Percentiles rank a stretch among this genome's conserved stretches.
Evolutionary conservation across 2,329 filamentous ascomycete genomes (phyloP).

Genomic region (Dendryphion nanum): DNA sequence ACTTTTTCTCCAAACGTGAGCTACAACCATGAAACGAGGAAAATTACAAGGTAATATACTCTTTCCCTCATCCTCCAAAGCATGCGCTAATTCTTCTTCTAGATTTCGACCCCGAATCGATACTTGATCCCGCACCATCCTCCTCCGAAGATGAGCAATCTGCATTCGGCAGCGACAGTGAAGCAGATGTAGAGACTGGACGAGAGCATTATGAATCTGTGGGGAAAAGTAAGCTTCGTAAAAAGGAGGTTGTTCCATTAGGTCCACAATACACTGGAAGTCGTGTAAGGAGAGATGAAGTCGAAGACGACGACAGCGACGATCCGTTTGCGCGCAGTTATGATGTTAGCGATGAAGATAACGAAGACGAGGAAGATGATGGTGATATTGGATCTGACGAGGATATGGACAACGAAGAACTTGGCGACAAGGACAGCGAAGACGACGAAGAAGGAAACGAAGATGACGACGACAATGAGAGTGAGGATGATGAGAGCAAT

Average conservation of each 20-base stretch:
- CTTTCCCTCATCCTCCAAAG: too few relatives aligned
- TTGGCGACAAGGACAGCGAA: slow-evolving; percentile 48
- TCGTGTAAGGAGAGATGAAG: slow-evolving; percentile 67
- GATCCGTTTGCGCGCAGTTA: slow-evolving; percentile 48
- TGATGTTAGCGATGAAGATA: slow-evolving; percentile 42
- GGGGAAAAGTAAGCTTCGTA: slow-evolving; percentile 81
- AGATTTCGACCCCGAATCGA: slow-evolving; percentile 81
- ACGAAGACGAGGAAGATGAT: slow-evolving; percentile 19
- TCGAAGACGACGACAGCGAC: slow-evolving; percentile 55
- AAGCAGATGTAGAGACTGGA: slow-evolving; percentile 54
- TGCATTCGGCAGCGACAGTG: slow-evolving; percentile 51
- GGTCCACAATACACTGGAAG: slow-evolving; percentile 80
- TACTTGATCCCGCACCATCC: slow-evolving; percentile 54
- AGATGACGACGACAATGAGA: slow-evolving; percentile 18
- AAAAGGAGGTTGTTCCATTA: slow-evolving; percentile 65
- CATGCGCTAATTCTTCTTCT: background rate
- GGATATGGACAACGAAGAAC: slow-evolving; percentile 45
- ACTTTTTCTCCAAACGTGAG: too few relatives aligned
- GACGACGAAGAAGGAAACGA: slow-evolving; percentile 39
- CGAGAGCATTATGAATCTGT: slow-evolving; percentile 86
- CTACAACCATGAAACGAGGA: too few relatives aligned
- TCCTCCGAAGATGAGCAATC: slow-evolving; percentile 58
- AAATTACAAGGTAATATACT: too few relatives aligned
- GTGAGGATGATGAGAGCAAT: slow-evolving; percentile 34
- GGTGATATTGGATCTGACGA: slow-evolving; percentile 9